phyloP scores from a whole-genome alignment of 164 flowering plant genomes.

The Tetracentron sinense region DNA sequence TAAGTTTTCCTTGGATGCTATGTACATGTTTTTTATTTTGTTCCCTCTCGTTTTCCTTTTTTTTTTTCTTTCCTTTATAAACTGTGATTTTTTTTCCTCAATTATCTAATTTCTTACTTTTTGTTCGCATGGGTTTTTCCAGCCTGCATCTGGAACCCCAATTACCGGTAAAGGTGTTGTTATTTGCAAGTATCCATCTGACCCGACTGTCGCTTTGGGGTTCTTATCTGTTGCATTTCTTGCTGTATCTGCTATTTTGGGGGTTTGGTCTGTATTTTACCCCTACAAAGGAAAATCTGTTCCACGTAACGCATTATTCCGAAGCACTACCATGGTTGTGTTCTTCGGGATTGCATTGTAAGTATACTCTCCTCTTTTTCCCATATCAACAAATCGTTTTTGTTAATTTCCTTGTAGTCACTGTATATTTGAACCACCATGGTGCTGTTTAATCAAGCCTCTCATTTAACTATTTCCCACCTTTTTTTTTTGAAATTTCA shows the following conservation, averaged over 20 bases:
- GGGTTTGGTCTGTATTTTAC: conserved; percentile 48
- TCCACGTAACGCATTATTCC: conserved; percentile 57
- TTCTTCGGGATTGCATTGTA: conserved; percentile 73
- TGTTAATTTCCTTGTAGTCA: neutral
- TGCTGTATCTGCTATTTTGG: conserved; percentile 31
- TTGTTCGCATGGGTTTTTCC: conserved; percentile 11
- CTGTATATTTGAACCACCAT: neutral
- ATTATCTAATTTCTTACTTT: neutral
- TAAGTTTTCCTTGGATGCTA: no score
- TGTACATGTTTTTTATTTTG: no score
- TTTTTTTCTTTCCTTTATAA: no score
- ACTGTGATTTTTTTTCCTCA: no score
- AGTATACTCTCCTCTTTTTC: conserved; percentile 26
- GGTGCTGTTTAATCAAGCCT: neutral
- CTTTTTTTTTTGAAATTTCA: no score
- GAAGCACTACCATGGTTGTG: conserved; percentile 46
- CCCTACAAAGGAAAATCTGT: conserved; percentile 68
- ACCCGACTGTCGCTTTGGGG: conserved; percentile 61
- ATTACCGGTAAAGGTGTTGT: conserved; percentile 34
- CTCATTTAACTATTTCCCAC: no score
- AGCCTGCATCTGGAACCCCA: conserved; percentile 59
- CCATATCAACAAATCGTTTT: neutral
- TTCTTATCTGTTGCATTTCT: conserved; percentile 41
- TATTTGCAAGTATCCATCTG: conserved; percentile 62
- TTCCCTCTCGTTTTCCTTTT: no score